These are phyloP conservation scores for Talaromyces trachyspermus DNA, from an alignment of 495 filamentous ascomycete species.

Conservation along the genomic window DNA sequence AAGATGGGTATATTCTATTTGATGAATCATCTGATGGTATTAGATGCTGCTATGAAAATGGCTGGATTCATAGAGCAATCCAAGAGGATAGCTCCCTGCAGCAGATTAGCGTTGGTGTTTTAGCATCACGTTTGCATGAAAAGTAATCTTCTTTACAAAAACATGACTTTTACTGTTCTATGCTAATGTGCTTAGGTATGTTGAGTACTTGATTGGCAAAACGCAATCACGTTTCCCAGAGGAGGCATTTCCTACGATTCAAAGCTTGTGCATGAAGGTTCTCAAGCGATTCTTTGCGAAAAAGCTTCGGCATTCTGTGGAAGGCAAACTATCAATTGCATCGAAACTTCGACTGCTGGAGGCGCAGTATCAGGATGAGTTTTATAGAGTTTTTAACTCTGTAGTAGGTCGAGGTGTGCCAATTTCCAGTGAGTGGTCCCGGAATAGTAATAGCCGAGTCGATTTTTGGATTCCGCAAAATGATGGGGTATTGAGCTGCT, in stretches of 20 bases:
- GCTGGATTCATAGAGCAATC: constrained; percentile 3
- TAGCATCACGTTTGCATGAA: constrained; percentile 11
- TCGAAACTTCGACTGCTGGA: constrained; percentile 11
- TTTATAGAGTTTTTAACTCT: constrained; percentile 12
- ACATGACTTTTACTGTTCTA: constrained; percentile 8
- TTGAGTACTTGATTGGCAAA: constrained; percentile 1
- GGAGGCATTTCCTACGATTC: constrained; percentile 3
- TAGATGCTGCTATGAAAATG: constrained; percentile 1
- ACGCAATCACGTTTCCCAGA: neutral
- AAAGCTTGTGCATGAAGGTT: constrained; percentile 3
- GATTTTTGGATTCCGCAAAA: constrained; percentile 17
- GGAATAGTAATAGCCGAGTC: constrained; percentile 11
- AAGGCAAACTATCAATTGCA: constrained; percentile 10
- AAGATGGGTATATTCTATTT: neutral
- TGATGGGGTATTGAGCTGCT: constrained; percentile 17
- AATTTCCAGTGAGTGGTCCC: constrained; percentile 16
- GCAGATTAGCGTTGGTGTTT: neutral
- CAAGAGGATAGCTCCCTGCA: neutral
- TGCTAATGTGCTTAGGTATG: constrained; percentile 7
- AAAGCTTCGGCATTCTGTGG: neutral
- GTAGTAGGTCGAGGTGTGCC: constrained; percentile 16
- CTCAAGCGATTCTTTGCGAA: neutral
- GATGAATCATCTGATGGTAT: constrained; percentile 2
- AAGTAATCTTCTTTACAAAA: constrained; percentile 9
- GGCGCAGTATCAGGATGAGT: constrained; percentile 20